phyloP scores from a whole-genome alignment of 306 rosid genomes.

The Gleditsia sinensis region DNA sequence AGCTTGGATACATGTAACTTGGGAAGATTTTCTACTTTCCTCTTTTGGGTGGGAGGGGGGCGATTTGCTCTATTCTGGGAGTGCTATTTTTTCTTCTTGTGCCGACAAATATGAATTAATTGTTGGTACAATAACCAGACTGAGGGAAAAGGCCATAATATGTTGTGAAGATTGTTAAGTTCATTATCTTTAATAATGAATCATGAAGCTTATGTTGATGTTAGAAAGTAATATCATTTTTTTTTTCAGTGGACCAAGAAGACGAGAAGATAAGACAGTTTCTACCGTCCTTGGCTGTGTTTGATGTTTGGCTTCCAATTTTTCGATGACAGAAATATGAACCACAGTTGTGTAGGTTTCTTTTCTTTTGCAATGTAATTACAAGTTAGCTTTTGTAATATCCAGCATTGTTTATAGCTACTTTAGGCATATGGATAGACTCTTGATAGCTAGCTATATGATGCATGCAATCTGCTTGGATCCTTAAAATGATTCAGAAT shows the following conservation, averaged over 20 bases:
- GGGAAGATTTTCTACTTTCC: no score
- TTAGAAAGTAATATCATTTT: background rate
- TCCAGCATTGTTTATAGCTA: background rate
- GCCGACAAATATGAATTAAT: background rate
- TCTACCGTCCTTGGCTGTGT: background rate
- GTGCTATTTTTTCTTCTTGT: no score
- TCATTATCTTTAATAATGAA: background rate
- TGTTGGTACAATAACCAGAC: background rate
- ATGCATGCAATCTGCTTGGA: background rate
- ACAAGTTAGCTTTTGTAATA: constrained; percentile 1
- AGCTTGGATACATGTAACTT: no score
- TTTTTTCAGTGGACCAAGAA: background rate
- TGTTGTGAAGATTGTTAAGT: background rate
- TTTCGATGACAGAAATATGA: background rate
- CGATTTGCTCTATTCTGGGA: no score
- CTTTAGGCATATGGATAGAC: background rate
- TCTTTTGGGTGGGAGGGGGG: no score
- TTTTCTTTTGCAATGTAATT: constrained; percentile 14
- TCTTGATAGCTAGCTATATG: background rate
- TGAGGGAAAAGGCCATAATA: background rate
- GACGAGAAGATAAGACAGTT: background rate
- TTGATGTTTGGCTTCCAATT: background rate
- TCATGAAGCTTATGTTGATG: background rate
- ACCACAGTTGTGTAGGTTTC: background rate
- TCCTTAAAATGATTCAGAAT: background rate